Percentiles rank a stretch among this genome's conserved stretches.
Evolutionary conservation across 192 early-diverging fungal species (phyloP).

Genomic region (Coemansia sp.): DNA sequence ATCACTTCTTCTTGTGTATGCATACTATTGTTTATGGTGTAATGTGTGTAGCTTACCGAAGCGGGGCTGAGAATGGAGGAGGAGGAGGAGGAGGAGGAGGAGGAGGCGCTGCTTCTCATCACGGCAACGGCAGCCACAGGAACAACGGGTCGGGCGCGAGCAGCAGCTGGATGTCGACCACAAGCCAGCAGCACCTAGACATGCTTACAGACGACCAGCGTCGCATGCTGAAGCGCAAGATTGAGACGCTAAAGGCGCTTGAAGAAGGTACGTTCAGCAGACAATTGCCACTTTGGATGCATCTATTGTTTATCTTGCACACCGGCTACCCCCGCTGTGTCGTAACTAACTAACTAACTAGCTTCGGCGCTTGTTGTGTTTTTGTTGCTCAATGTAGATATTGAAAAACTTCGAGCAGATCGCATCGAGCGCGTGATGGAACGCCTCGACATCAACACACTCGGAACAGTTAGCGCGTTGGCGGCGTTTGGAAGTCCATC

Average conservation of each 20-base stretch:
- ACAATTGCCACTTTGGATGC: not conserved
- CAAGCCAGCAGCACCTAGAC: constrained; percentile 24
- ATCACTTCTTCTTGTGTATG: not conserved
- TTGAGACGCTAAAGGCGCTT: constrained; percentile 32
- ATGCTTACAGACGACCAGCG: constrained; percentile 44
- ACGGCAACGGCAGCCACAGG: constrained; percentile 13
- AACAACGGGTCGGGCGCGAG: constrained; percentile 9
- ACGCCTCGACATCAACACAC: constrained; percentile 17
- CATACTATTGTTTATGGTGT: not conserved
- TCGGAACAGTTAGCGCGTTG: constrained; percentile 28
- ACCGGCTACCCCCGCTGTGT: too few species aligned
- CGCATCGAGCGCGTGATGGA: constrained; percentile 20
- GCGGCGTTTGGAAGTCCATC: constrained; percentile 21
- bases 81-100: too few species aligned
- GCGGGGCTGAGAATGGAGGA: constrained; percentile 24
- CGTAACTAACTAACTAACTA: too few species aligned
- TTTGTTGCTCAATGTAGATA: constrained; percentile 18
- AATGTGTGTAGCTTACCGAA: constrained; percentile 23
- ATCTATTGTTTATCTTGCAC: too few species aligned
- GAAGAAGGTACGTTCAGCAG: constrained; percentile 37
- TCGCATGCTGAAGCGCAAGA: constrained; percentile 44
- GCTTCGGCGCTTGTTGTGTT: too few species aligned
- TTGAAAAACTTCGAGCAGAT: constrained; percentile 33
- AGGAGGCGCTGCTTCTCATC: not conserved
- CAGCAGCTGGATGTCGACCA: constrained; percentile 5